Conservation (phyloP, 306 rosid genomes). For the Casuarina equisetifolia region DNA sequence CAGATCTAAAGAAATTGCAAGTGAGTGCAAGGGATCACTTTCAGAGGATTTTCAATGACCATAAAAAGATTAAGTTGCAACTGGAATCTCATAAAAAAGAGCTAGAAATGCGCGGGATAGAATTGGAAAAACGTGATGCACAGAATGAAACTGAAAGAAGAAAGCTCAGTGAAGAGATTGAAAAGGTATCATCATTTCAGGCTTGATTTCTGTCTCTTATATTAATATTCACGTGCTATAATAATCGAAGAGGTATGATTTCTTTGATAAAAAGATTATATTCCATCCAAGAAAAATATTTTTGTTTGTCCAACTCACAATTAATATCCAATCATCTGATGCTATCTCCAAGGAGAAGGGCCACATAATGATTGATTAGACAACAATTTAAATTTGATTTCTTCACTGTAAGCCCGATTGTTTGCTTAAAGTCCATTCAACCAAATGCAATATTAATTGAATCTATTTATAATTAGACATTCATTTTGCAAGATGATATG, state of each 20-base stretch:
- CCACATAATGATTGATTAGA: constrained; percentile 18
- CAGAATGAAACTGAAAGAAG: constrained; percentile 76
- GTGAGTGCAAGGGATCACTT: constrained; percentile 81
- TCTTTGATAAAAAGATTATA: neutral
- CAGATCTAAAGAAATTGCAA: constrained; percentile 81
- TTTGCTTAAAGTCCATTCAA: constrained; percentile 4
- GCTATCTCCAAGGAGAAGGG: constrained; percentile 22
- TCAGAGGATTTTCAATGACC: constrained; percentile 77
- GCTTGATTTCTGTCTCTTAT: constrained; percentile 30
- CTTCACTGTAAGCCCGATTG: constrained; percentile 13
- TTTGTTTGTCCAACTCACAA: neutral
- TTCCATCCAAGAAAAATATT: neutral
- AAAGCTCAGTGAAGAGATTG: constrained; percentile 76
- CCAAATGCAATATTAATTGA: constrained; percentile 3
- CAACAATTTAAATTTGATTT: constrained; percentile 9
- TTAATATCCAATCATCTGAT: neutral
- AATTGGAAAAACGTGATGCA: constrained; percentile 87
- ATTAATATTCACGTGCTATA: constrained; percentile 19
- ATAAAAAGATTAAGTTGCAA: constrained; percentile 72
- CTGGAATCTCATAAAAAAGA: constrained; percentile 78
- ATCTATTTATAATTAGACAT: neutral
- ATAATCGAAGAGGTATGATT: neutral
- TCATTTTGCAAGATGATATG: constrained; percentile 22
- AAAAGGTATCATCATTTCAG: constrained; percentile 52
- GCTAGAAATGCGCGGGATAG: constrained; percentile 64